Evolutionary conservation across 2,329 filamentous ascomycete genomes (phyloP), one percentile per base, ranked within the genome.

Genomic region (Alternaria burnsii): DNA sequence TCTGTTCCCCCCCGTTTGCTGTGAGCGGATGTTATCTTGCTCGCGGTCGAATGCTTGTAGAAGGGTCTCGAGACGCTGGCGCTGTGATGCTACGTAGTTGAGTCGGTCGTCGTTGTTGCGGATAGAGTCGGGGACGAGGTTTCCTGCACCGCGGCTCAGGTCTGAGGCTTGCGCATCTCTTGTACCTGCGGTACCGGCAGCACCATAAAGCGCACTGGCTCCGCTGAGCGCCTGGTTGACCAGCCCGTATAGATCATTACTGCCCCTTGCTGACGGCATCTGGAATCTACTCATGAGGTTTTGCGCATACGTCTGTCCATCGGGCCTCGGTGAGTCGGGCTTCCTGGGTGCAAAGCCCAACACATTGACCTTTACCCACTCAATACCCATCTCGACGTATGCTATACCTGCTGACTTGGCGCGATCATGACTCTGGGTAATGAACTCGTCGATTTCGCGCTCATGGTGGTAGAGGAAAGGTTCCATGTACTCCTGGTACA

Each of bases 391-490:
- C 68, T 82, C 79, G 22, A 83, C 67, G 36, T 80, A 82, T 69
- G 88, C 84, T 60, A 97, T 83, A 41, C 94, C 94, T 40, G 92
- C 88, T 16, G 88, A 83, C 80, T 89, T 91, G 63, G 92, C 87
- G 59, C 89, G 88, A 68, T 93, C 91, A 78, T 98, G 94, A 41
- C 89, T 85, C 61, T 88, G 87, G 66, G 89, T 89, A 78, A 98
- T 97, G 75, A 97, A 90, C 63, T 92, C 88, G 75, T 99, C 95
- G 79, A 99, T 98, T 67, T 92, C 88, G 43, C 85, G 79, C 80
- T 98, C 95, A 79, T 99, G 94, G 62, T 93, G 86, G 72, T 88
- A 85, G 51, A 99, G 88, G 82, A 94, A 97, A 0, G 94, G 94
- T 78, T 97, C 90, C 62, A 98, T 84, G 78, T 95, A 89, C 63